Conservation (phyloP, 2,329 filamentous ascomycete species). For the Xylariomycetidae sp. region DNA sequence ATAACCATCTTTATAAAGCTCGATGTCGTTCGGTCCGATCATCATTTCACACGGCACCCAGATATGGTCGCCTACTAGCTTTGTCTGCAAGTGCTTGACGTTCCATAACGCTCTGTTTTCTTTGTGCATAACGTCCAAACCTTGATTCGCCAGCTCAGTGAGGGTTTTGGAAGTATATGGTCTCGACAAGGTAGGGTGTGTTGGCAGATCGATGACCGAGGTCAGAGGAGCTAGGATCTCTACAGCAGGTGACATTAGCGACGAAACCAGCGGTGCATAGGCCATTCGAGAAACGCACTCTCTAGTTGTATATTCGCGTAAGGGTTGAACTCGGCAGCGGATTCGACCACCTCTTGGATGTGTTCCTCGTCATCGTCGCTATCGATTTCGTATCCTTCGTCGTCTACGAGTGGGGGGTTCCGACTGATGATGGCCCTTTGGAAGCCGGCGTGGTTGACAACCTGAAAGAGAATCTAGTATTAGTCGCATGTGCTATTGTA, state of each 20-base stretch:
- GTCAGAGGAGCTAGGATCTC: slow-evolving; percentile 71
- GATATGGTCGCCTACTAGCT: slow-evolving; percentile 67
- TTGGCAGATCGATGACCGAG: slow-evolving; percentile 65
- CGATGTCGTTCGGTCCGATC: slow-evolving; percentile 48
- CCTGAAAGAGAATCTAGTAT: no score
- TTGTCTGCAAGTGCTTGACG: slow-evolving; percentile 67
- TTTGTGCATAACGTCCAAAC: slow-evolving; percentile 64
- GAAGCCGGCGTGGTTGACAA: slow-evolving; percentile 68
- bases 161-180: slow-evolving; percentile 71
- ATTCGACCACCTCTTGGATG: slow-evolving; percentile 52
- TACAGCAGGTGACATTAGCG: slow-evolving; percentile 25
- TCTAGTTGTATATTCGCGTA: slow-evolving; percentile 68
- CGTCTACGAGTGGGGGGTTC: slow-evolving; percentile 67
- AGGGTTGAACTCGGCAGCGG: slow-evolving; percentile 65
- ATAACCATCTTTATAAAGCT: slow-evolving; percentile 46
- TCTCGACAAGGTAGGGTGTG: slow-evolving; percentile 67
- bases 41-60: slow-evolving; percentile 58
- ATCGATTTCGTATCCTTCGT: slow-evolving; percentile 72
- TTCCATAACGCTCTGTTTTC: slow-evolving; percentile 69
- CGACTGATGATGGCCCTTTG: slow-evolving; percentile 65
- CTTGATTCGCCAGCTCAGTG: slow-evolving; percentile 63
- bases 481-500: no score
- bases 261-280: background rate
- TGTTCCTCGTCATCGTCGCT: slow-evolving; percentile 64
- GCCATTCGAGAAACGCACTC: slow-evolving; percentile 41